Evolutionary conservation across 352 stramenopile genomes (phyloP).

Genomic region (Ophiocytium majus): DNA sequence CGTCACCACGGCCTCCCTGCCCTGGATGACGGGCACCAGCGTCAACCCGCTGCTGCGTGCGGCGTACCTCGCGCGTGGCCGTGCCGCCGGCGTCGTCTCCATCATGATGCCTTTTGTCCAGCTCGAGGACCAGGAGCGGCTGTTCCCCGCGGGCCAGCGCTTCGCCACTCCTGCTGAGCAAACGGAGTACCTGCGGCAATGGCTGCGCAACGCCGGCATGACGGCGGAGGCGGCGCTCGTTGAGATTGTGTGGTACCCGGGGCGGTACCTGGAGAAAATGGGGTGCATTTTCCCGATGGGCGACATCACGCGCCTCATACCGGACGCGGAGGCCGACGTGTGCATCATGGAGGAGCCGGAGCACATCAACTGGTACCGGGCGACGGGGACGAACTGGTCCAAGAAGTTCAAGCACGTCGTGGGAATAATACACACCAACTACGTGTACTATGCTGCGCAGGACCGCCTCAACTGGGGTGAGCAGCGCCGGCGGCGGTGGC

Average conservation of each 20-base stretch:
- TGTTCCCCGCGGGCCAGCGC: conserved; percentile 64
- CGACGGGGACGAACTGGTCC: conserved; percentile 46
- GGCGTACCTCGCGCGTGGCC: conserved; percentile 64
- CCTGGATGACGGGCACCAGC: conserved; percentile 75
- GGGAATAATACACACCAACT: conserved; percentile 53
- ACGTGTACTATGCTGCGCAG: conserved; percentile 48
- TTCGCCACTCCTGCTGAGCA: conserved; percentile 65
- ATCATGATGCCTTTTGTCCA: conserved; percentile 72
- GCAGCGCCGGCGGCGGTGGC: too few species aligned
- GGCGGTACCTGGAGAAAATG: conserved; percentile 51
- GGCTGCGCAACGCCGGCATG: conserved; percentile 48
- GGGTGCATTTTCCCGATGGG: conserved; percentile 61
- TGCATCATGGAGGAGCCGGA: conserved; percentile 74
- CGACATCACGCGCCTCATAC: conserved; percentile 57
- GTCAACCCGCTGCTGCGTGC: conserved; percentile 73
- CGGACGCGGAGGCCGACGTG: conserved; percentile 64
- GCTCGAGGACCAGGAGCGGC: conserved; percentile 61
- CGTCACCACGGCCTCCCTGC: conserved; percentile 54
- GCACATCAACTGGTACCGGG: conserved; percentile 73
- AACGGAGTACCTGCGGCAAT: conserved; percentile 64
- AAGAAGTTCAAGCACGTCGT: conserved; percentile 57
- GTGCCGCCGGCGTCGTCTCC: conserved; percentile 60
- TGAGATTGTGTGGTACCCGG: conserved; percentile 53
- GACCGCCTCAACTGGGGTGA: conserved; percentile 25
- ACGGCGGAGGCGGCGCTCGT: conserved; percentile 33